Conservation (phyloP, 345 rosid genomes). For the Corymbia maculata region DNA sequence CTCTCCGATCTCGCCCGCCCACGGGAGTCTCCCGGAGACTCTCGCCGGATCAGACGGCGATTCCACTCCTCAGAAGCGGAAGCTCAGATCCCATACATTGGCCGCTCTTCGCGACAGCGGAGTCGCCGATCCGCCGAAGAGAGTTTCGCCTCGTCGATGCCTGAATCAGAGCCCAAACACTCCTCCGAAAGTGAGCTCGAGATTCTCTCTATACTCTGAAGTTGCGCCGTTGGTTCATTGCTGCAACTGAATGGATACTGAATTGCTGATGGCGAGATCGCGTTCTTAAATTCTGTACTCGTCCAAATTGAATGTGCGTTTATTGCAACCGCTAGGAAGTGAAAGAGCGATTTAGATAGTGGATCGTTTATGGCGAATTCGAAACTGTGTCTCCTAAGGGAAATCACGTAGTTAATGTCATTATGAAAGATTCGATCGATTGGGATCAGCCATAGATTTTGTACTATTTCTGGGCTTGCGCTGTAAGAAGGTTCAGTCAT, state of each 20-base stretch:
- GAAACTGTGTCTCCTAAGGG: neutral
- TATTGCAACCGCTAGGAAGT: neutral
- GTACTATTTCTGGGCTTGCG: neutral
- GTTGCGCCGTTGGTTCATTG: neutral
- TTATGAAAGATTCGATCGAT: neutral
- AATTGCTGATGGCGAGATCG: neutral
- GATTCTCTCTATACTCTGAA: neutral
- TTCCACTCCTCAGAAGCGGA: conserved; percentile 40
- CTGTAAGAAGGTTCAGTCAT: neutral
- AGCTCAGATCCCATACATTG: conserved; percentile 32
- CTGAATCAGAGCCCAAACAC: conserved; percentile 18
- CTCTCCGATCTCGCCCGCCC: conserved; percentile 18
- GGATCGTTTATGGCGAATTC: neutral
- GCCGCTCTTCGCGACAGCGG: neutral
- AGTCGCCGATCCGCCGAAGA: conserved; percentile 19
- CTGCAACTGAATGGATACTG: neutral
- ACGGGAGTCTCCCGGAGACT: conserved; percentile 1
- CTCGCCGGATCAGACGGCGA: conserved; percentile 18
- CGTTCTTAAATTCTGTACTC: neutral
- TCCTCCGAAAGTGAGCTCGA: conserved; percentile 9
- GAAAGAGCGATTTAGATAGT: neutral
- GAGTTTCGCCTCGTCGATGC: conserved; percentile 47
- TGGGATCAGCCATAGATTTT: neutral
- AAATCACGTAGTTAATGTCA: neutral
- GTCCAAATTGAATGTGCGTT: neutral